Percentiles rank a stretch among this genome's conserved stretches.
These are phyloP conservation scores for Gypsophila paniculata DNA, from an alignment of 179 eudicot genomes.

Conservation along the genomic window DNA sequence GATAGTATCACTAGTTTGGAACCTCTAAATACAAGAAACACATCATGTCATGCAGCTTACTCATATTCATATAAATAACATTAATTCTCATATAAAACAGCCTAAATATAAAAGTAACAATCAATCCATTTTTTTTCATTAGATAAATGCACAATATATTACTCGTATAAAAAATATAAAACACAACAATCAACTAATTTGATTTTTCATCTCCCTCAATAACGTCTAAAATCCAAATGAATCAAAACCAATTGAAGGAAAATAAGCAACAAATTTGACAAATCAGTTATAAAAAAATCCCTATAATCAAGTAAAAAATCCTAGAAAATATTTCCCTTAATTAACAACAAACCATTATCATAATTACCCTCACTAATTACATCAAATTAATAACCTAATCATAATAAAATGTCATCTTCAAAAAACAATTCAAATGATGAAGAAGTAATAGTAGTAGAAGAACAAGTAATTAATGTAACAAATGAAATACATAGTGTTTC, in stretches of 20 bases:
- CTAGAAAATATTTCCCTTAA: not conserved
- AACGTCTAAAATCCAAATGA: not conserved
- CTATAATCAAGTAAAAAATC: not conserved
- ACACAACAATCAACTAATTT: not conserved
- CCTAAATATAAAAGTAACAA: too few relatives aligned
- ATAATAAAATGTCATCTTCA: not conserved
- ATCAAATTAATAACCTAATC: too few relatives aligned
- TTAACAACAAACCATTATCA: too few relatives aligned
- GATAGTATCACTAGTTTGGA: too few relatives aligned
- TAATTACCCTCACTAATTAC: not conserved
- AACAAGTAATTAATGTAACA: constrained; percentile 6
- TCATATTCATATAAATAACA: too few relatives aligned
- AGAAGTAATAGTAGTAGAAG: not conserved
- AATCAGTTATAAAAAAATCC: not conserved
- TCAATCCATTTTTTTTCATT: not conserved
- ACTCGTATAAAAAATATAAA: too few relatives aligned
- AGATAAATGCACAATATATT: too few relatives aligned
- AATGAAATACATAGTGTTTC: constrained; percentile 45
- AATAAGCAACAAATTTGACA: not conserved
- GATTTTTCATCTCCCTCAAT: not conserved
- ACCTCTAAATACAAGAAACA: too few relatives aligned
- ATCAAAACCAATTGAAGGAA: not conserved
- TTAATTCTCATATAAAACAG: too few relatives aligned
- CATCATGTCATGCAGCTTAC: too few relatives aligned
- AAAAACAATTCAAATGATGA: not conserved